Conservation (phyloP, 352 stramenopile genomes). For the Phytophthora fragariae region DNA sequence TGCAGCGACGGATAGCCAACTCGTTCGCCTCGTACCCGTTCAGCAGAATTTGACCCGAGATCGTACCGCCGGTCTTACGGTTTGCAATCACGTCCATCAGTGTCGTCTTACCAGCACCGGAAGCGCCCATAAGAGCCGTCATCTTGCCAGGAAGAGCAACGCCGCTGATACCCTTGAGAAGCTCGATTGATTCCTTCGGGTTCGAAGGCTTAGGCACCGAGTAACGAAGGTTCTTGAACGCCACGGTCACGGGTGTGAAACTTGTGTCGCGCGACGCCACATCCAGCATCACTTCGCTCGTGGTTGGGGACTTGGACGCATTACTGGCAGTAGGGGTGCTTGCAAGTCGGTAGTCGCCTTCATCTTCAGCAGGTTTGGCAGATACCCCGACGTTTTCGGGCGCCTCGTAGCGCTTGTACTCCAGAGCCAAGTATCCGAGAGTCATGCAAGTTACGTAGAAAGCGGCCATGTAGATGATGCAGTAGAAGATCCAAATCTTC, state of each 20-base stretch:
- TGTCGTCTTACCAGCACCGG: constrained; percentile 54
- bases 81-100: constrained; percentile 86
- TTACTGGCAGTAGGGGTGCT: constrained; percentile 23
- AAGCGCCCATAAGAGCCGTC: constrained; percentile 63
- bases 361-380: constrained; percentile 18
- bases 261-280: constrained; percentile 20
- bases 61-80: constrained; percentile 79
- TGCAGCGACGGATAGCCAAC: constrained; percentile 36
- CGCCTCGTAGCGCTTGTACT: constrained; percentile 40
- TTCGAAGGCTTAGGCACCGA: constrained; percentile 29
- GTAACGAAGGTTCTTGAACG: constrained; percentile 31
- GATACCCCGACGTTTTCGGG: constrained; percentile 19
- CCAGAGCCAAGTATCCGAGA: constrained; percentile 45
- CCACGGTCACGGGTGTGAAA: constrained; percentile 27
- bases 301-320: constrained; percentile 26
- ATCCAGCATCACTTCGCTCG: constrained; percentile 36
- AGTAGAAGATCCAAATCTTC: constrained; percentile 41
- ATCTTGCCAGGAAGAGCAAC: constrained; percentile 31
- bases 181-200: constrained; percentile 33
- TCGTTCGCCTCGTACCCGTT: constrained; percentile 40
- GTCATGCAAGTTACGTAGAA: constrained; percentile 43
- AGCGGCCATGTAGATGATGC: constrained; percentile 42
- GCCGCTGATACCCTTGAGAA: constrained; percentile 33
- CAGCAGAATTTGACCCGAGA: constrained; percentile 57
- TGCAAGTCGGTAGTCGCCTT: constrained; percentile 25